Percentiles rank a stretch among this genome's conserved stretches.
phyloP scores from a whole-genome alignment of 495 filamentous ascomycete genomes.

The Rhypophila decipiens region DNA sequence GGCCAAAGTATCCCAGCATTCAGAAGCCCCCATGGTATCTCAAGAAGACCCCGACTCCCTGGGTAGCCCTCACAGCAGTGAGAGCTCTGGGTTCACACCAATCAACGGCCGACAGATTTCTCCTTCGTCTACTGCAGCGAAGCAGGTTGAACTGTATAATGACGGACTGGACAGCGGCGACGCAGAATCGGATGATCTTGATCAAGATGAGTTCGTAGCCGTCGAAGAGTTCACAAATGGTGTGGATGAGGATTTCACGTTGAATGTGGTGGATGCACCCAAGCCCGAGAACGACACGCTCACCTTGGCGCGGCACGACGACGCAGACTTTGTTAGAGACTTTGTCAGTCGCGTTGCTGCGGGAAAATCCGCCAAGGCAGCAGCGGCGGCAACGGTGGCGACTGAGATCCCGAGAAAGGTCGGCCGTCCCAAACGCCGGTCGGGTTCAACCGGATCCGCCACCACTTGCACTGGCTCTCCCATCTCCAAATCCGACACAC shows the following conservation, averaged over 20 bases:
- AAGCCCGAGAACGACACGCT: constrained; percentile 18
- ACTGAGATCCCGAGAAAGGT: constrained; percentile 13
- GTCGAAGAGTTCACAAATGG: constrained; percentile 13
- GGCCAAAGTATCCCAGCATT: no score
- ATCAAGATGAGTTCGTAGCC: constrained; percentile 13
- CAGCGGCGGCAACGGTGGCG: constrained; percentile 21
- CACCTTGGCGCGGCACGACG: constrained; percentile 19
- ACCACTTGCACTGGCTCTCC: constrained; percentile 24
- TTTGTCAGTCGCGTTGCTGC: constrained; percentile 41
- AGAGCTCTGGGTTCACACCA: constrained; percentile 25
- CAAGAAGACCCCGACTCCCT: no score
- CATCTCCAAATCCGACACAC: constrained; percentile 22
- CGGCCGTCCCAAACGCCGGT: constrained; percentile 14
- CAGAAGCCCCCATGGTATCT: no score
- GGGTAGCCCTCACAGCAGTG: not conserved
- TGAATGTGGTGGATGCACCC: constrained; percentile 9
- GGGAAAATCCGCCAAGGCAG: constrained; percentile 34
- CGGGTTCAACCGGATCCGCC: constrained; percentile 16
- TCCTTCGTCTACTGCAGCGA: not conserved
- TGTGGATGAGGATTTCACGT: constrained; percentile 16
- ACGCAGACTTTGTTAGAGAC: constrained; percentile 39
- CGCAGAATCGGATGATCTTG: constrained; percentile 6
- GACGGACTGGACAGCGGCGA: not conserved
- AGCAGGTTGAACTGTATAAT: not conserved
- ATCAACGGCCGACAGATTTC: constrained; percentile 23